phyloP scores from a whole-genome alignment of 768 basidiomycete genomes.

The Tubosaeta sp. region DNA sequence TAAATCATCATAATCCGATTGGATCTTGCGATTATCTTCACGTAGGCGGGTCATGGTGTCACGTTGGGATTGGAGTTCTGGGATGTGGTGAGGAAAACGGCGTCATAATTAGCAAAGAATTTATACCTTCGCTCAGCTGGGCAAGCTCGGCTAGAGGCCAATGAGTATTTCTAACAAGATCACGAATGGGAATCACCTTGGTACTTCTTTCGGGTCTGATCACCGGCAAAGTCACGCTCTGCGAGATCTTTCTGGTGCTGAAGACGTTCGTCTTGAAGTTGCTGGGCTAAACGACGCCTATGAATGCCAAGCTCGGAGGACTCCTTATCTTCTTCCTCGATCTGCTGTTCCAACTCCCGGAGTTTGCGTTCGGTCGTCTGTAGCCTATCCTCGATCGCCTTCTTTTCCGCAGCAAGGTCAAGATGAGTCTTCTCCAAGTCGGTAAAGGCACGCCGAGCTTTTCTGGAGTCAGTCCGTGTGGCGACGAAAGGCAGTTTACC shows the following conservation, averaged over 20 bases:
- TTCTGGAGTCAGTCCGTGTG: slow-evolving; percentile 8
- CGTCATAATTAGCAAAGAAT: not conserved
- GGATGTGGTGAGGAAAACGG: slow-evolving; percentile 5
- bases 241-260: slow-evolving; percentile 77
- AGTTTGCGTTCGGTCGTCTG: slow-evolving; percentile 49
- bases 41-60: slow-evolving; percentile 72
- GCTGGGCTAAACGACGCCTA: slow-evolving; percentile 64
- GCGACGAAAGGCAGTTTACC: slow-evolving; percentile 5
- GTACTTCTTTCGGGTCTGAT: slow-evolving; percentile 84
- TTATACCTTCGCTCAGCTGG: slow-evolving; percentile 70
- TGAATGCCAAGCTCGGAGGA: slow-evolving; percentile 61
- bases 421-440: slow-evolving; percentile 59
- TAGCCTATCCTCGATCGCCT: slow-evolving; percentile 46
- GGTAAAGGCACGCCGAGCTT: slow-evolving; percentile 57
- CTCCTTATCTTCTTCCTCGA: slow-evolving; percentile 66
- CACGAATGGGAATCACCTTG: slow-evolving; percentile 48
- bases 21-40: slow-evolving; percentile 74
- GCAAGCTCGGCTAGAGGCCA: slow-evolving; percentile 59
- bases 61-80: slow-evolving; percentile 75
- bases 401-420: slow-evolving; percentile 48
- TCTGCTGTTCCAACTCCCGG: slow-evolving; percentile 55
- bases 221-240: slow-evolving; percentile 71
- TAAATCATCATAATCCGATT: slow-evolving; percentile 72
- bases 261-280: slow-evolving; percentile 74
- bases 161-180: slow-evolving; percentile 6